Evolutionary conservation across 441 rosid species (phyloP), one percentile per base, ranked within the genome.

Genomic region (Eruca vesicaria): DNA sequence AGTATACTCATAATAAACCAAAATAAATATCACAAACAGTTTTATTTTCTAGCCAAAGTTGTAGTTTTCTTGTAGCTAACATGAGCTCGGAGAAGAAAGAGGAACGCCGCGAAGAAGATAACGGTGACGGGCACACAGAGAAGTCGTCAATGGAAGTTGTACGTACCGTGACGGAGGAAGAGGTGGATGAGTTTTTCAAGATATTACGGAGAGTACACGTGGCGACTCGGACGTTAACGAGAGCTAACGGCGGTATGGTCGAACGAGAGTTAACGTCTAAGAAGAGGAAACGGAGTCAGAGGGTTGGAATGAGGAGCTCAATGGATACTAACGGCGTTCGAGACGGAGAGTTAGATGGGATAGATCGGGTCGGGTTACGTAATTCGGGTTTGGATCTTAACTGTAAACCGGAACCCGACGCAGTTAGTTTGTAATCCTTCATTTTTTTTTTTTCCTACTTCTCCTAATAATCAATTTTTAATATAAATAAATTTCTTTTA

Each of bases 151-250:
- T 60, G 28, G 78, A 61, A 68, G 50, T 9, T 41, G 67, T 62
- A 0, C 66, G 74, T 66, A 79, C 82, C 69, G 82, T 74, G 11
- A 79, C 82, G 73, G 82, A 79, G 53, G 82, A 79, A 69, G 78
- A 79, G 61, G 82, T 79, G 10, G 79, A 74, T 36, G 76, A 69
- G 82, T 79, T 79, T 66, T 79, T 79, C 69, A 75, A 58, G 64
- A 79, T 79, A 63, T 58, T 79, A 69, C 59, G 82, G 45, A 79
- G 82, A 38, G 69, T 69, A 36, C 82, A 79, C 82, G 72, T 65
- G 82, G 69, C 79, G 33, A 38, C 72, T 19, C 26, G 76, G 11
- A 57, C 67, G 48, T 62, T 53, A 8, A 15, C 50, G 26, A 69
- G 53, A 73, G 67, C 19, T 74, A 74, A 79, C 76, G 76, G 65